phyloP scores from a whole-genome alignment of 1,139 yeast species.

The Suhomyces bokatorum region DNA sequence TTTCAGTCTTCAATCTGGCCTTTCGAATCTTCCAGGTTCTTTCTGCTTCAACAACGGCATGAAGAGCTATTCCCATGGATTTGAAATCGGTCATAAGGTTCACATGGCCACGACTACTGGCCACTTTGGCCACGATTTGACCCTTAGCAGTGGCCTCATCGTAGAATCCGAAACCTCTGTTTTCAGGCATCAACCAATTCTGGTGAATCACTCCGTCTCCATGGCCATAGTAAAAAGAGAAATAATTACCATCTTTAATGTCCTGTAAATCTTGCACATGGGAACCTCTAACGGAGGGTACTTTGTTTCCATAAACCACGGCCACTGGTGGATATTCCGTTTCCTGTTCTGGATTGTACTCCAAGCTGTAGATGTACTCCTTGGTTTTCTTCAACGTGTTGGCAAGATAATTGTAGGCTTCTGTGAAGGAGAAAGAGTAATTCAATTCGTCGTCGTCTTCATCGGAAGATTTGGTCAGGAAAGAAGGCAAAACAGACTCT shows the following conservation, averaged over 20 bases:
- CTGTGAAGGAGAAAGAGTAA: constrained; percentile 48
- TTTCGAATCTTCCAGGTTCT: constrained; percentile 31
- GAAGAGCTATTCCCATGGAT: constrained; percentile 69
- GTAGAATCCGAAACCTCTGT: constrained; percentile 55
- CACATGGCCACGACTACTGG: constrained; percentile 74
- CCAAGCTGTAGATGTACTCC: constrained; percentile 56
- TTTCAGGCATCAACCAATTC: constrained; percentile 77
- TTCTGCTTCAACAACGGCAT: constrained; percentile 59
- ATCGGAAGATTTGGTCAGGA: neutral
- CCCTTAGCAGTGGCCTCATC: constrained; percentile 38
- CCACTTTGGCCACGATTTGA: constrained; percentile 64
- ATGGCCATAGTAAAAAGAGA: constrained; percentile 78
- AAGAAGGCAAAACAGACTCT: constrained; percentile 4
- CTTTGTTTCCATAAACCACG: constrained; percentile 72
- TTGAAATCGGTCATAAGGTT: constrained; percentile 72
- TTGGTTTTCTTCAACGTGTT: constrained; percentile 64
- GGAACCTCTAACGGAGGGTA: constrained; percentile 84
- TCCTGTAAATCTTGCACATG: constrained; percentile 61
- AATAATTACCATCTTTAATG: constrained; percentile 69
- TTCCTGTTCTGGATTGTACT: constrained; percentile 47
- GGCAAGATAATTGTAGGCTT: constrained; percentile 62
- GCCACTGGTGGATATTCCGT: constrained; percentile 79
- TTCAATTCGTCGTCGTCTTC: constrained; percentile 13
- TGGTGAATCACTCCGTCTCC: constrained; percentile 94
- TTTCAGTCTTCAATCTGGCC: neutral